A percentile compares a stretch with the other conserved stretches of the same genome.
Evolutionary conservation across 768 basidiomycete genomes (phyloP).

Genomic region (Sporobolomyces roseus): DNA sequence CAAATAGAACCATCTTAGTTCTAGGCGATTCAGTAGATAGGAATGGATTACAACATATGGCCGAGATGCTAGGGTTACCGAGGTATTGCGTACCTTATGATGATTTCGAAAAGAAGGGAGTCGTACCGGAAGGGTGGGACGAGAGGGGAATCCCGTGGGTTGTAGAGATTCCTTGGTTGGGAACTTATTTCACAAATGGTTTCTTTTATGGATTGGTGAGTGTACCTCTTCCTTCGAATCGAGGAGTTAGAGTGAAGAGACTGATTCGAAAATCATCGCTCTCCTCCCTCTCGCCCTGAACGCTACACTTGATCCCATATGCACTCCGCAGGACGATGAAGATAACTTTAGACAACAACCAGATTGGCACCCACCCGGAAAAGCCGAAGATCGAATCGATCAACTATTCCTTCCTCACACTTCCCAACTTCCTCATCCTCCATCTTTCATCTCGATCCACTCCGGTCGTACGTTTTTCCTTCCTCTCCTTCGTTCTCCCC

Average conservation of each 20-base stretch:
- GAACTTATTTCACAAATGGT: conserved; percentile 40
- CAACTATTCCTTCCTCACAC: conserved; percentile 43
- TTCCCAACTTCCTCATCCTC: conserved; percentile 36
- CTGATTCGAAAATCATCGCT: background rate
- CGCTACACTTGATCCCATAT: too few species aligned
- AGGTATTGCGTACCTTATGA: conserved; percentile 39
- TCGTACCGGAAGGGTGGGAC: conserved; percentile 34
- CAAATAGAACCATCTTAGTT: conserved; percentile 43
- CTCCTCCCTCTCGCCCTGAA: too few species aligned
- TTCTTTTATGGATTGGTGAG: conserved; percentile 45
- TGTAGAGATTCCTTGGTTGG: conserved; percentile 39
- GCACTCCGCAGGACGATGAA: conserved; percentile 40
- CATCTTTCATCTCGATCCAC: conserved; percentile 41
- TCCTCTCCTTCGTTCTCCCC: background rate
- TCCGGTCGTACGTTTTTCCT: conserved; percentile 32
- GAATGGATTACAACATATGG: conserved; percentile 39
- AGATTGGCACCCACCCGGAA: conserved; percentile 41
- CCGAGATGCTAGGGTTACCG: conserved; percentile 40
- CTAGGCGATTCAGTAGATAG: conserved; percentile 45
- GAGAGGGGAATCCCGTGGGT: conserved; percentile 41
- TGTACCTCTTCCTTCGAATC: background rate
- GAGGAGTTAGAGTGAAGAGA: background rate
- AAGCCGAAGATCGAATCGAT: conserved; percentile 44
- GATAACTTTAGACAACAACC: conserved; percentile 43
- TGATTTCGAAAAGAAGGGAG: conserved; percentile 36